Evolutionary conservation across 140 eudicot species (phyloP).

Genomic region (Ambrosia hybrid): DNA sequence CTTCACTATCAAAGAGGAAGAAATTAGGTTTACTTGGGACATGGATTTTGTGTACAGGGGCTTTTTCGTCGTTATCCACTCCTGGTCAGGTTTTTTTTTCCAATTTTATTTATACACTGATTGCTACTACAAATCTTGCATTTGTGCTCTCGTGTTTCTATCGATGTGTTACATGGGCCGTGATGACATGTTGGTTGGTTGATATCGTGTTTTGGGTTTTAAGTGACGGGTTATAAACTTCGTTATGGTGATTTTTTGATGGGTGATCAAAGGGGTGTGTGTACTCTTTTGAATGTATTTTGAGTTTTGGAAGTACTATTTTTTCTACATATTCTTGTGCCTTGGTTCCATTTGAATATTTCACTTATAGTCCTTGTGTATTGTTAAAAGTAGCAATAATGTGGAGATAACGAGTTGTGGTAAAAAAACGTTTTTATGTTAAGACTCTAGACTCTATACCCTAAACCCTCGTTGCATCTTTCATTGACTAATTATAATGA

Average conservation of each 20-base stretch:
- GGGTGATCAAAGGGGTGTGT: neutral
- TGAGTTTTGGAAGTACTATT: neutral
- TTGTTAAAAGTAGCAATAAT: too few relatives aligned
- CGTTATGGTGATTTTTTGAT: conserved; percentile 6
- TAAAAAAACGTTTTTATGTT: too few relatives aligned
- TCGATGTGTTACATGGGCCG: neutral
- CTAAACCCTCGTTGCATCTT: too few relatives aligned
- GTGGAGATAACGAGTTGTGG: too few relatives aligned
- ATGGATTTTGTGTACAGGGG: conserved; percentile 43
- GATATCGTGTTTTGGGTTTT: neutral
- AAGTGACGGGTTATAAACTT: conserved; percentile 10
- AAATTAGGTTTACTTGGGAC: conserved; percentile 25
- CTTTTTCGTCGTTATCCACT: conserved; percentile 20
- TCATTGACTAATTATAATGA: too few relatives aligned
- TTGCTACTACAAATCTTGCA: conserved; percentile 11
- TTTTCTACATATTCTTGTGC: neutral
- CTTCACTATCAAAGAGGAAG: conserved; percentile 19
- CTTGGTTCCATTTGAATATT: neutral
- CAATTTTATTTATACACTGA: conserved; percentile 2
- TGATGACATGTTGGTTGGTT: neutral
- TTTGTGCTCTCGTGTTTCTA: conserved; percentile 2
- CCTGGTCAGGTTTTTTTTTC: conserved; percentile 12
- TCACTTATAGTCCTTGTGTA: neutral
- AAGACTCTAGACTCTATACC: too few relatives aligned
- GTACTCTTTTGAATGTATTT: neutral